phyloP scores from a whole-genome alignment of 179 eudicot species.

The Vitellaria paradoxa region DNA sequence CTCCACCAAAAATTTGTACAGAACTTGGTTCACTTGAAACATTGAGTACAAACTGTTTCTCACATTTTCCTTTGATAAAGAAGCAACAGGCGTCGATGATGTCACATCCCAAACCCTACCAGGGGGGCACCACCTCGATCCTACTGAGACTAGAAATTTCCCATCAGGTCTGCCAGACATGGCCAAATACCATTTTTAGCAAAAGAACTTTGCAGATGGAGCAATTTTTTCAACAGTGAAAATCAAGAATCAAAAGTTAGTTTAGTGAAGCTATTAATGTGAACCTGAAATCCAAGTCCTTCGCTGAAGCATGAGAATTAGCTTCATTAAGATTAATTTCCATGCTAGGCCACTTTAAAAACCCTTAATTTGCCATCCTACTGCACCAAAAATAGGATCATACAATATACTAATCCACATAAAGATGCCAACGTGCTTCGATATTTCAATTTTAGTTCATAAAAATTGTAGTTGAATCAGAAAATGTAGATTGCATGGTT shows the following conservation, averaged over 20 bases:
- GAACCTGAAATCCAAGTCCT: constrained; percentile 88
- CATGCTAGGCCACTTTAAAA: constrained; percentile 96
- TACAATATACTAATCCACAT: constrained; percentile 20
- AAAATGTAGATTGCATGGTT: not conserved
- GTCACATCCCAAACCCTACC: constrained; percentile 88
- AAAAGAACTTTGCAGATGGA: not conserved
- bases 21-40: not conserved
- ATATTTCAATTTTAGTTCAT: not conserved
- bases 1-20: not conserved
- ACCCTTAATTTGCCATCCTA: constrained; percentile 94
- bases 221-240: not conserved
- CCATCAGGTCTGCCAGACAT: constrained; percentile 74
- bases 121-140: constrained; percentile 86
- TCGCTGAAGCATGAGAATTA: constrained; percentile 64
- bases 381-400: constrained; percentile 46
- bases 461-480: not conserved
- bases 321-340: constrained; percentile 54
- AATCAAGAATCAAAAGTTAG: not conserved
- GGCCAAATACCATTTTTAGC: not conserved
- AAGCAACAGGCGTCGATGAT: constrained; percentile 46
- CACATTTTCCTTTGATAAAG: constrained; percentile 69
- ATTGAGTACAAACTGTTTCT: constrained; percentile 19
- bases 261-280: constrained; percentile 3
- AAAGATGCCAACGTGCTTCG: constrained; percentile 4
- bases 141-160: constrained; percentile 75